Evolutionary conservation across 2,329 filamentous ascomycete species (phyloP).

Genomic region (Penicillium olsonii): DNA sequence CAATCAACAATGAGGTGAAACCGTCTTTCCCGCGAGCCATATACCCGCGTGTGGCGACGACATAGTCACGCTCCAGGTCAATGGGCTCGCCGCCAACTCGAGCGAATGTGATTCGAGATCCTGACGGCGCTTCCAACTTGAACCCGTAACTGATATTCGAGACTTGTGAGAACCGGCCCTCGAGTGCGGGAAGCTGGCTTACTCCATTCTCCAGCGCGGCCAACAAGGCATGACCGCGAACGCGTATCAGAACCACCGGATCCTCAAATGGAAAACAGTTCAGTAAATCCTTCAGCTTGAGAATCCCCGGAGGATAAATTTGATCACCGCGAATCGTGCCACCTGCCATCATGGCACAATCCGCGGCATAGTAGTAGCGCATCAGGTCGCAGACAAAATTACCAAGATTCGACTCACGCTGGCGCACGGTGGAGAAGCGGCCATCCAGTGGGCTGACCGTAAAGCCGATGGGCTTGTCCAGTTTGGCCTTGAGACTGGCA

Average conservation of each 20-base stretch:
- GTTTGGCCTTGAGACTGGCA: constrained; percentile 69
- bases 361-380: constrained; percentile 76
- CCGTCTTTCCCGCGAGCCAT: constrained; percentile 90
- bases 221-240: constrained; percentile 70
- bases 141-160: constrained; percentile 78
- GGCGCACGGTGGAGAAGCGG: constrained; percentile 78
- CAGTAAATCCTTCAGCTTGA: constrained; percentile 78
- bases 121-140: constrained; percentile 62
- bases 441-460: constrained; percentile 81
- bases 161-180: constrained; percentile 83
- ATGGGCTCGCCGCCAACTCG: constrained; percentile 63
- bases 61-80: constrained; percentile 66
- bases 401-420: constrained; percentile 77
- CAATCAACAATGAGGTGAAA: constrained; percentile 72
- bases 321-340: constrained; percentile 88
- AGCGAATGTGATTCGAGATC: constrained; percentile 64
- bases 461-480: constrained; percentile 82
- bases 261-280: constrained; percentile 93
- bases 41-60: constrained; percentile 78
- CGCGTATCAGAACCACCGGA: constrained; percentile 74
- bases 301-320: constrained; percentile 77
- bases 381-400: constrained; percentile 94
- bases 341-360: constrained; percentile 80
- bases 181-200: constrained; percentile 75
- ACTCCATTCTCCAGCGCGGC: constrained; percentile 85